Evolutionary conservation across 805 yeast species (phyloP), one percentile per base, ranked within the genome.

Genomic region (Kodamaea sagamina): DNA sequence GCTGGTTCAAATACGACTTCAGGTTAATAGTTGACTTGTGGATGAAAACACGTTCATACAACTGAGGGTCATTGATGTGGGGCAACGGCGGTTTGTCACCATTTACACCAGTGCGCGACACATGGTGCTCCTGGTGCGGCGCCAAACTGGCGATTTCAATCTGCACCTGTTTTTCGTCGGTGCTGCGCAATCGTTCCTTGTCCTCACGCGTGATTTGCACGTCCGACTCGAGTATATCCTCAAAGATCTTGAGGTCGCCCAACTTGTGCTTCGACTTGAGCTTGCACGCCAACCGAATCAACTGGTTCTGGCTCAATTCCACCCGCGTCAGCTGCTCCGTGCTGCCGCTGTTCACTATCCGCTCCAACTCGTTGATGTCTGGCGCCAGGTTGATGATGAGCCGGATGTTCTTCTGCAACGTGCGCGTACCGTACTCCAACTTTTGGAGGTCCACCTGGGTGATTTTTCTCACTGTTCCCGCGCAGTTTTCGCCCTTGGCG

Each of bases 21-120:
- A 77, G 78, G 47, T 82, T 79, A 11, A 83, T 75, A 3, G 78
- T 68, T 0, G 97, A 89, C 51, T 82, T 82, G 61, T 92, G 97
- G 19, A 84, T 78, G 57, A 90, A 92, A 0, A 89, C 96, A 40
- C 85, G 75, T 5, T 82, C 79, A 48, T 74, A 70, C 8, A 89
- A 74, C 3, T 70, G 71, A 0, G 77, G 75, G 55, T 84, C 77
- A 5, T 71, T 61, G 31, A 92, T 86, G 22, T 61, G 62, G 0
- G 97, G 97, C 12, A 89, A 62, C 8, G 70, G 71, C 1, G 97
- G 97, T 17, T 36, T 46, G 32, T 42, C 44, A 3, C 50, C 49
- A 17, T 50, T 45, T 6, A 47, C 35, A 4, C 53, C 53, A 3
- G 39, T 41, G 21, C 19, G 17, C 4, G 46, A 34, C 16, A 48